A percentile compares a stretch with the other conserved stretches of the same genome.
Conservation (phyloP, 2,329 filamentous ascomycete genomes). For the Exutisphaerella laricina region DNA sequence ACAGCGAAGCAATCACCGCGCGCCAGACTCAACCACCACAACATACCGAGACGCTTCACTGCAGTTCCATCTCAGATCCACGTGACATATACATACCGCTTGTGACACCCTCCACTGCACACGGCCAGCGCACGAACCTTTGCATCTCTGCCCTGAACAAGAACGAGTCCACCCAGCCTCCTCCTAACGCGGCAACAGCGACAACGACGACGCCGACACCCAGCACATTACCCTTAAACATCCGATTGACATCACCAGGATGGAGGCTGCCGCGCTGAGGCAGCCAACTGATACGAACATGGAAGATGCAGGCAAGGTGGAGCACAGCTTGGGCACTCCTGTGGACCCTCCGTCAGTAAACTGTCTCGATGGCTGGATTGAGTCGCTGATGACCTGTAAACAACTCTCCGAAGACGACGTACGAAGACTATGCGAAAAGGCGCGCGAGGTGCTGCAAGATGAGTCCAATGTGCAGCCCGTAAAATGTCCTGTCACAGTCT, state of each 20-base stretch:
- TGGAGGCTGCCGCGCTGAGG: conserved; percentile 34
- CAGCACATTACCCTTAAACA: background rate
- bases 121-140: conserved; percentile 1
- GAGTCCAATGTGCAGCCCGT: conserved; percentile 99
- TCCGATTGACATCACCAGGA: conserved; percentile 15
- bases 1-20: background rate
- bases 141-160: conserved; percentile 3
- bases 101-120: background rate
- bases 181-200: background rate
- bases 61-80: background rate
- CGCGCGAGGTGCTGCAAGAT: conserved; percentile 91
- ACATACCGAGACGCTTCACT: background rate
- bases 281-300: conserved; percentile 73
- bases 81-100: background rate
- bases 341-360: conserved; percentile 87
- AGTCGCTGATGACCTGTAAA: conserved; percentile 97
- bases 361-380: conserved; percentile 96
- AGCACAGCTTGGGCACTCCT: conserved; percentile 62
- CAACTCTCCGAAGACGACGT: conserved; percentile 93
- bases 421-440: conserved; percentile 95
- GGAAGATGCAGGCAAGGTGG: conserved; percentile 89
- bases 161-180: conserved; percentile 1
- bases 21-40: background rate
- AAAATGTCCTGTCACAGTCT: conserved; percentile 98
- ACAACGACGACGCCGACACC: background rate